Conservation (phyloP, 768 basidiomycete genomes). For the Hericium rajendrae region DNA sequence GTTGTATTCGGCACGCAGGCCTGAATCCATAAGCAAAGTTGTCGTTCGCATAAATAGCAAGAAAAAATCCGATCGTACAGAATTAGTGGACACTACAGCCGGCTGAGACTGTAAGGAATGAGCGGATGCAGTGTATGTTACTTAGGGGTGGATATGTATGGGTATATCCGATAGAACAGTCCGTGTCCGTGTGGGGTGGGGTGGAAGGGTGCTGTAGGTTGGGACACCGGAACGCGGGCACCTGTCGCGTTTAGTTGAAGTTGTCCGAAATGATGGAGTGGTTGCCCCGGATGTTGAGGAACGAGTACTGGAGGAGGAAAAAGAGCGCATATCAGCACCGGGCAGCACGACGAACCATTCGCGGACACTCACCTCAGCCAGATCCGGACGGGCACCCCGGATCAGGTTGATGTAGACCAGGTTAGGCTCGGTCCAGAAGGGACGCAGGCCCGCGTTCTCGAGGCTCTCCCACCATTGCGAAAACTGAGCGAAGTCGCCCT, state of each 20-base stretch:
- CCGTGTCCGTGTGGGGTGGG: too few species aligned
- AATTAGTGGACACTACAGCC: too few species aligned
- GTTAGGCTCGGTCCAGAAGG: constrained; percentile 37
- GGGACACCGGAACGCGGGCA: too few species aligned
- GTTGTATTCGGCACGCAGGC: too few species aligned
- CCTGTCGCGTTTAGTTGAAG: not conserved
- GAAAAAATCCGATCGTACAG: too few species aligned
- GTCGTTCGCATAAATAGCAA: too few species aligned
- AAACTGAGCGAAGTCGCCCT: constrained; percentile 14
- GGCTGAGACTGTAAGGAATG: too few species aligned
- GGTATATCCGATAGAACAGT: too few species aligned
- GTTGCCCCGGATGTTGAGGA: constrained; percentile 22
- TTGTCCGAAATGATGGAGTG: not conserved
- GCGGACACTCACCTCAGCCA: constrained; percentile 21
- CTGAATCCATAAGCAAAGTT: too few species aligned
- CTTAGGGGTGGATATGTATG: too few species aligned
- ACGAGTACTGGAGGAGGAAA: constrained; percentile 19
- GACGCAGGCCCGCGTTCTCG: constrained; percentile 36
- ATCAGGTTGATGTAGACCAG: constrained; percentile 23
- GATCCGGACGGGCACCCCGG: constrained; percentile 17
- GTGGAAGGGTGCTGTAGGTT: too few species aligned
- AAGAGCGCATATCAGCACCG: not conserved
- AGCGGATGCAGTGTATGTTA: too few species aligned
- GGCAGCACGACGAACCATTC: not conserved
- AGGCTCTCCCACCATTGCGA: constrained; percentile 38